A percentile compares a stretch with the other conserved stretches of the same genome.
Evolutionary conservation across 495 filamentous ascomycete genomes (phyloP).

Genomic region (Aspergillus ellipticus): DNA sequence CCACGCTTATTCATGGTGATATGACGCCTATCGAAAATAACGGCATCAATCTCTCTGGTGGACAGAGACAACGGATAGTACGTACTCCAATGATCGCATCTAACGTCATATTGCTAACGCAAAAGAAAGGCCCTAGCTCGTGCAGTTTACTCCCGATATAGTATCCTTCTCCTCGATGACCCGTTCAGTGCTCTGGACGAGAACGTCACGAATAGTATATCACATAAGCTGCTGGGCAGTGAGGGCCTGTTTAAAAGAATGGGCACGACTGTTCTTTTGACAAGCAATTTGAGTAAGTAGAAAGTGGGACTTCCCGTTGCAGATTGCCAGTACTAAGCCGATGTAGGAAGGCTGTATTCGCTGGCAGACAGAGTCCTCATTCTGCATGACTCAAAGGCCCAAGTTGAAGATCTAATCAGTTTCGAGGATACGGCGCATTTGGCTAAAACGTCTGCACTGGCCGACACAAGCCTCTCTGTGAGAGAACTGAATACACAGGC

Average conservation of each 20-base stretch:
- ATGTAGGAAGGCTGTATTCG: neutral
- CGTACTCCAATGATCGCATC: neutral
- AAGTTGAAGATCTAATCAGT: neutral
- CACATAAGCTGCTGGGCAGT: conserved; percentile 37
- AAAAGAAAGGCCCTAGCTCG: conserved; percentile 35
- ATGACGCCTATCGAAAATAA: conserved; percentile 45
- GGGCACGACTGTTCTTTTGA: conserved; percentile 14
- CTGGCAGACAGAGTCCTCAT: neutral
- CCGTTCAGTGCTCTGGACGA: conserved; percentile 48
- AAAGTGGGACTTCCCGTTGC: too few species aligned
- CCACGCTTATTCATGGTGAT: conserved; percentile 41
- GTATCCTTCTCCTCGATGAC: conserved; percentile 44
- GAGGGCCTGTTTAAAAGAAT: conserved; percentile 32
- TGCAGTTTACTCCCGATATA: conserved; percentile 35
- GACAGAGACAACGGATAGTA: conserved; percentile 52
- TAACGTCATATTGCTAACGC: neutral
- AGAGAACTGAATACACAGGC: neutral
- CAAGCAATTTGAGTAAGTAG: conserved; percentile 27
- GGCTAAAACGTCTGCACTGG: neutral
- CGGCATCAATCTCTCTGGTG: conserved; percentile 53
- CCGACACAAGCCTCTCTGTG: neutral
- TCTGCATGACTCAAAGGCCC: neutral
- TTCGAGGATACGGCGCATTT: neutral
- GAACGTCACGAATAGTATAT: conserved; percentile 30
- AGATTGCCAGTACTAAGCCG: too few species aligned